A percentile compares a stretch with the other conserved stretches of the same genome.
Evolutionary conservation across 495 filamentous ascomycete genomes (phyloP).

Genomic region (Podospora pseudoanserina): DNA sequence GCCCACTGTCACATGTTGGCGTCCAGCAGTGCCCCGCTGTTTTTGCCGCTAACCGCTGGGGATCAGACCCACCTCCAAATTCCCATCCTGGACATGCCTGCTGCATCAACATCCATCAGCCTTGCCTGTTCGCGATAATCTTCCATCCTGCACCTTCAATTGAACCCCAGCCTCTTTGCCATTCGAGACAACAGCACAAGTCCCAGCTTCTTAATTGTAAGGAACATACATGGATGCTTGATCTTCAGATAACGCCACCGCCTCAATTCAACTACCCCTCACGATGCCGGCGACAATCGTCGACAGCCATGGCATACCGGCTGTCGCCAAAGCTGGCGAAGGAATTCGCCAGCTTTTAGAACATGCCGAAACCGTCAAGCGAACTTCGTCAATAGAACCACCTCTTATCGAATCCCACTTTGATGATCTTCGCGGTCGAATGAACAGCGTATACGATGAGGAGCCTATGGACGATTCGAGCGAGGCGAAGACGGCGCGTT

Average conservation of each 20-base stretch:
- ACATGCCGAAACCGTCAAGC: conserved; percentile 63
- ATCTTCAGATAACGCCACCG: neutral
- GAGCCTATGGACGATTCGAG: conserved; percentile 14
- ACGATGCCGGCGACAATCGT: conserved; percentile 41
- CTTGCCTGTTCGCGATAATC: neutral
- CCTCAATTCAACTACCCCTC: neutral
- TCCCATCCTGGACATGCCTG: neutral
- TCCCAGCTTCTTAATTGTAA: too few species aligned
- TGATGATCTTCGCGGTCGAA: conserved; percentile 41
- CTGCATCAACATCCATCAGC: neutral
- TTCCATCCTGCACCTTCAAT: conserved; percentile 5
- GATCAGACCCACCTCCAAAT: neutral
- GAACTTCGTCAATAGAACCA: conserved; percentile 67
- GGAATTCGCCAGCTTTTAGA: conserved; percentile 61
- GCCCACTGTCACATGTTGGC: conserved; percentile 2
- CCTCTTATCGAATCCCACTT: conserved; percentile 65
- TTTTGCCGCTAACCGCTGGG: neutral
- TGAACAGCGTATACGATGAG: conserved; percentile 38
- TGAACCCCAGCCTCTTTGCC: neutral
- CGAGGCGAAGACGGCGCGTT: conserved; percentile 45
- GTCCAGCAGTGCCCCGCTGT: neutral
- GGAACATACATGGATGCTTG: neutral
- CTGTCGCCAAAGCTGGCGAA: conserved; percentile 53
- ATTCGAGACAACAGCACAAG: neutral
- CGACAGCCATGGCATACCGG: conserved; percentile 48